phyloP scores from a whole-genome alignment of 352 stramenopile species.

The Aphanomyces cochlioides region DNA sequence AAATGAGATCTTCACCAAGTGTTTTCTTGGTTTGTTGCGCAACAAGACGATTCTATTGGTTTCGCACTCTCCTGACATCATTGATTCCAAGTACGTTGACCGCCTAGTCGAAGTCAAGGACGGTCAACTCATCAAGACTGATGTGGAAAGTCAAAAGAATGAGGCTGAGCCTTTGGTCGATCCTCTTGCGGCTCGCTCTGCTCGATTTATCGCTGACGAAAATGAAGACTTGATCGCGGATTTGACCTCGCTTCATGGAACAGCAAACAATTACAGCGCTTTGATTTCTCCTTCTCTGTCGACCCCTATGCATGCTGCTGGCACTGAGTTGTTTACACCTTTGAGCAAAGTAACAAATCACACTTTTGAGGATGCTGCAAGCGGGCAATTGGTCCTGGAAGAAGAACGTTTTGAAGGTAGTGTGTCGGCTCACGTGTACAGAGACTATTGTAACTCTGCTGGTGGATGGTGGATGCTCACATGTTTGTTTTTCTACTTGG shows the following conservation, averaged over 20 bases:
- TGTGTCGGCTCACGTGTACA: slow-evolving; percentile 41
- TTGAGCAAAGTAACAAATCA: too few species aligned
- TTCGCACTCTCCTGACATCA: slow-evolving; percentile 48
- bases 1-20: slow-evolving; percentile 82
- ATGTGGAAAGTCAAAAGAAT: background rate
- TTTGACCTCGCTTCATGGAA: too few species aligned
- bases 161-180: background rate
- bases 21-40: slow-evolving; percentile 49
- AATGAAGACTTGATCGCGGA: background rate
- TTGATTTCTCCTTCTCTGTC: too few species aligned
- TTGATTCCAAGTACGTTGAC: background rate
- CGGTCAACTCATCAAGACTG: slow-evolving; percentile 27
- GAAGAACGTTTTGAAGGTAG: slow-evolving; percentile 35
- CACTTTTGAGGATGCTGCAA: background rate
- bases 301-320: too few species aligned
- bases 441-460: slow-evolving; percentile 44
- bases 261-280: too few species aligned
- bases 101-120: slow-evolving; percentile 30
- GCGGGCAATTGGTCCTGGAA: slow-evolving; percentile 5
- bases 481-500: background rate
- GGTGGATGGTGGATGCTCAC: slow-evolving; percentile 10
- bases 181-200: background rate
- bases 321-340: too few species aligned
- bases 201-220: too few species aligned
- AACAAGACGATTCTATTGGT: slow-evolving; percentile 73